A percentile compares a stretch with the other conserved stretches of the same genome.
phyloP scores from a whole-genome alignment of 352 stramenopile species.

The Thalassiosira hispida region DNA sequence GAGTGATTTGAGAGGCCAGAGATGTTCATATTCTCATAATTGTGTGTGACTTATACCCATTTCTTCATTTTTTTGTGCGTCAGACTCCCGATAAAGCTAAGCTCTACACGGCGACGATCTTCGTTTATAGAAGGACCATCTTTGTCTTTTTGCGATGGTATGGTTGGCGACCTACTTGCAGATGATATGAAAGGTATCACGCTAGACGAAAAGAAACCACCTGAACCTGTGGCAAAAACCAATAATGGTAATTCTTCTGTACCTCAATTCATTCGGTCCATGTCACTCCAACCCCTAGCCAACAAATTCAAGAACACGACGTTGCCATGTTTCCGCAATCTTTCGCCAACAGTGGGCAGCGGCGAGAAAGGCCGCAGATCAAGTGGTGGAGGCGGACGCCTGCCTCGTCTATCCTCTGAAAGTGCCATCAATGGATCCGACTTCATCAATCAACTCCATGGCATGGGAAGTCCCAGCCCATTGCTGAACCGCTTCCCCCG shows the following conservation, averaged over 20 bases:
- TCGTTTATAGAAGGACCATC: not conserved
- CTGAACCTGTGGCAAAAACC: not conserved
- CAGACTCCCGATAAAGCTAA: conserved; percentile 21
- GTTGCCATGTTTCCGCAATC: conserved; percentile 31
- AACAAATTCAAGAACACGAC: conserved; percentile 30
- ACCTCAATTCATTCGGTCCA: conserved; percentile 41
- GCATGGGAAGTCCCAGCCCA: conserved; percentile 25
- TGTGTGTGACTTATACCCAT: not conserved
- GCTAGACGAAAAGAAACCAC: conserved; percentile 26
- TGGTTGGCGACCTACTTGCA: conserved; percentile 29
- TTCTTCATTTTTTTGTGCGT: not conserved
- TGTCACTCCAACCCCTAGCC: conserved; percentile 34
- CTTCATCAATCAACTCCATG: conserved; percentile 45
- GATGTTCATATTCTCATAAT: not conserved
- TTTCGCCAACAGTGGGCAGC: not conserved
- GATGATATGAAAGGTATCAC: conserved; percentile 32
- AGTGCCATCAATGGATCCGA: conserved; percentile 35
- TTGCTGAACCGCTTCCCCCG: not conserved
- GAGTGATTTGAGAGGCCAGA: not conserved
- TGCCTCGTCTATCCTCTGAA: conserved; percentile 41
- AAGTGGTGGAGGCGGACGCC: conserved; percentile 1
- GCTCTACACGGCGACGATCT: conserved; percentile 3
- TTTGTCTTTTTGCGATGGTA: conserved; percentile 17
- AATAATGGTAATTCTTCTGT: conserved; percentile 11
- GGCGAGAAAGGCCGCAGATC: conserved; percentile 5